Percentiles rank a stretch among this genome's conserved stretches.
Conservation (phyloP, 768 basidiomycete genomes). For the Pisolithus orientalis region DNA sequence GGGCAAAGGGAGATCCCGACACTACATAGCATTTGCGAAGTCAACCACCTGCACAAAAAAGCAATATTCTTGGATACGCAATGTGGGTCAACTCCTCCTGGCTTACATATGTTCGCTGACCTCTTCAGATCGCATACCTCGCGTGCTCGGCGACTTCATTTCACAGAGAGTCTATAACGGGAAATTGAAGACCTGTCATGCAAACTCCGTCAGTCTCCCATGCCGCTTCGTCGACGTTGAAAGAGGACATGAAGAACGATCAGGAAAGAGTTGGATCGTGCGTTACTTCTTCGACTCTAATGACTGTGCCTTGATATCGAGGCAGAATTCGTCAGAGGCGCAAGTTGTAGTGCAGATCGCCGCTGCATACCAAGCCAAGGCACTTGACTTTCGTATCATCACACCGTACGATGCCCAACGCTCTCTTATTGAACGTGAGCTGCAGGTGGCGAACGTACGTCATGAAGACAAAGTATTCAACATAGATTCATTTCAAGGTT, state of each 20-base stretch:
- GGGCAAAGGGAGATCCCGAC: conserved; percentile 62
- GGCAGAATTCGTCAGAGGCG: too few relatives aligned
- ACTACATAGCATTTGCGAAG: conserved; percentile 73
- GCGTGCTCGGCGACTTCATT: conserved; percentile 64
- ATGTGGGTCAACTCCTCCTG: conserved; percentile 40
- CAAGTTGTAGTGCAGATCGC: too few relatives aligned
- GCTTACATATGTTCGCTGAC: neutral
- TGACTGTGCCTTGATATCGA: too few relatives aligned
- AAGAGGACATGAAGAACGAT: conserved; percentile 23
- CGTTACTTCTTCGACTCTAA: neutral
- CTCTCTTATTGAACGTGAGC: conserved; percentile 44
- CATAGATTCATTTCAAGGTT: conserved; percentile 60
- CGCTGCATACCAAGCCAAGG: too few relatives aligned
- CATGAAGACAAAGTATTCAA: conserved; percentile 61
- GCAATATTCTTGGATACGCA: conserved; percentile 61
- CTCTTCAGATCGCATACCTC: conserved; percentile 71
- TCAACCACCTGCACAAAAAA: conserved; percentile 45
- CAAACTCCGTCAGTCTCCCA: conserved; percentile 27
- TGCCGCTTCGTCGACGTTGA: conserved; percentile 35
- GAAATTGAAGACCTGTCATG: conserved; percentile 53
- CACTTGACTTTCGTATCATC: conserved; percentile 49
- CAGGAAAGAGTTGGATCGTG: neutral
- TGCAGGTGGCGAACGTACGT: conserved; percentile 40
- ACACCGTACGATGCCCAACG: conserved; percentile 79
- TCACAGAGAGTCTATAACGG: conserved; percentile 57